Conservation (phyloP, 2,329 filamentous ascomycete species). For the Monilinia vaccinii-corymbosi region DNA sequence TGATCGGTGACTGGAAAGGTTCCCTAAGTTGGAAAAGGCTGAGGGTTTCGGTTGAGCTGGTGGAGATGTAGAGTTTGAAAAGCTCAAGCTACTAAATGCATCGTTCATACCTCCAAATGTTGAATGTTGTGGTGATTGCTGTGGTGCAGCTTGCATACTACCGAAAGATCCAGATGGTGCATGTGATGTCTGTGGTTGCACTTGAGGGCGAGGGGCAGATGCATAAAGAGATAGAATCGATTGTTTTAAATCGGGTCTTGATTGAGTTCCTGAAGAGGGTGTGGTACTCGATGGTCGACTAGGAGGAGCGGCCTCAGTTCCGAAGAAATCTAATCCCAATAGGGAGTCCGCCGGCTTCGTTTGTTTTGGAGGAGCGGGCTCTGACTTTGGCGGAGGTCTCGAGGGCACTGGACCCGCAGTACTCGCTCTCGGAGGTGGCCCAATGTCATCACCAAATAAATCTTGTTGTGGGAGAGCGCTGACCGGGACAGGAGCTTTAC, state of each 20-base stretch:
- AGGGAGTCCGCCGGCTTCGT: slow-evolving; percentile 77
- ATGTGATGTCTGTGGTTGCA: slow-evolving; percentile 44
- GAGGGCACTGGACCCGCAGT: slow-evolving; percentile 55
- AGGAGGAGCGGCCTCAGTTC: slow-evolving; percentile 58
- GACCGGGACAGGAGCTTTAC: slow-evolving; percentile 20
- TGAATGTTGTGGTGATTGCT: slow-evolving; percentile 36
- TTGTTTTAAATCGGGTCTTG: slow-evolving; percentile 88
- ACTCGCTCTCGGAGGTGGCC: slow-evolving; percentile 59
- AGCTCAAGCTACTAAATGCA: slow-evolving; percentile 66
- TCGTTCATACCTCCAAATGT: slow-evolving; percentile 56
- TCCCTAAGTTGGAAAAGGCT: slow-evolving; percentile 41
- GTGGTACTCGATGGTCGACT: slow-evolving; percentile 75
- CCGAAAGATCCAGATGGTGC: slow-evolving; percentile 56
- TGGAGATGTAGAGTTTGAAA: slow-evolving; percentile 39
- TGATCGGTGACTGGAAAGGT: slow-evolving; percentile 33
- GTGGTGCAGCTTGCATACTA: slow-evolving; percentile 43
- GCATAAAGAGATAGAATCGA: slow-evolving; percentile 95
- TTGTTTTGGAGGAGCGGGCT: slow-evolving; percentile 55
- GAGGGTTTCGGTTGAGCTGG: slow-evolving; percentile 33
- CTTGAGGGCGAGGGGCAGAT: slow-evolving; percentile 68
- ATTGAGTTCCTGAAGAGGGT: slow-evolving; percentile 55
- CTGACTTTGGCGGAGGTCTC: slow-evolving; percentile 47
- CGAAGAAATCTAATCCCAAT: slow-evolving; percentile 87
- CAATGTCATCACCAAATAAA: slow-evolving; percentile 67
- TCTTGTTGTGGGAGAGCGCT: slow-evolving; percentile 53